These are phyloP conservation scores for Murraya paniculata DNA, from an alignment of 345 rosid genomes.

Conservation along the genomic window DNA sequence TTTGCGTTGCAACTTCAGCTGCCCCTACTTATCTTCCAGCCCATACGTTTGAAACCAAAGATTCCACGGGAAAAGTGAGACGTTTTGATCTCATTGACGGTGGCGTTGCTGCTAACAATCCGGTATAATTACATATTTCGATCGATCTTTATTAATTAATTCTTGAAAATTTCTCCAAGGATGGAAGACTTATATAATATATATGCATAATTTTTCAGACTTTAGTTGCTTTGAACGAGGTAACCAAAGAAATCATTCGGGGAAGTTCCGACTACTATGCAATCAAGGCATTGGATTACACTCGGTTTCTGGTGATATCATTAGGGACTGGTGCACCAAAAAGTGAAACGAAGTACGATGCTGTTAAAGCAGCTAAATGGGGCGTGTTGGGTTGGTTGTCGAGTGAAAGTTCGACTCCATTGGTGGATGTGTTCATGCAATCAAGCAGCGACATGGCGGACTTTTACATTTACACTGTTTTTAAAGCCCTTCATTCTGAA, in stretches of 20 bases:
- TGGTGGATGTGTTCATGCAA: slow-evolving; percentile 35
- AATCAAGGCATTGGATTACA: slow-evolving; percentile 30
- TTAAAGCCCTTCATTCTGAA: slow-evolving; percentile 36
- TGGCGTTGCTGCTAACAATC: slow-evolving; percentile 74
- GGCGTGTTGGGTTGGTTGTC: slow-evolving; percentile 44
- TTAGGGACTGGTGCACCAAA: slow-evolving; percentile 39
- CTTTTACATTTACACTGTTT: slow-evolving; percentile 33
- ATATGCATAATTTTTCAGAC: slow-evolving; percentile 21
- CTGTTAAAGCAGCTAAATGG: slow-evolving; percentile 36
- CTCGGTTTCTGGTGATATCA: slow-evolving; percentile 34
- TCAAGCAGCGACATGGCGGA: slow-evolving; percentile 43
- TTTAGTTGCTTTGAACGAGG: slow-evolving; percentile 41
- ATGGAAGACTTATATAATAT: too few species aligned
- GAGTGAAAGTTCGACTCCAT: slow-evolving; percentile 23
- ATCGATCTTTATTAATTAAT: not conserved
- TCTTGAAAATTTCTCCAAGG: too few species aligned
- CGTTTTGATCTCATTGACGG: slow-evolving; percentile 71
- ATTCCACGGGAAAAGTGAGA: slow-evolving; percentile 28
- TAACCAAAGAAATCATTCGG: slow-evolving; percentile 28
- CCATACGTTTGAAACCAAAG: slow-evolving; percentile 35
- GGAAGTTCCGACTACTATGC: slow-evolving; percentile 21
- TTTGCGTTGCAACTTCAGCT: slow-evolving; percentile 59
- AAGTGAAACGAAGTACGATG: slow-evolving; percentile 24
- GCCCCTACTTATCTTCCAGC: slow-evolving; percentile 74
- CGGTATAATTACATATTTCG: not conserved